Base-by-base conservation (phyloP, 805 yeast species). In the Spathaspora sp. region DNA sequence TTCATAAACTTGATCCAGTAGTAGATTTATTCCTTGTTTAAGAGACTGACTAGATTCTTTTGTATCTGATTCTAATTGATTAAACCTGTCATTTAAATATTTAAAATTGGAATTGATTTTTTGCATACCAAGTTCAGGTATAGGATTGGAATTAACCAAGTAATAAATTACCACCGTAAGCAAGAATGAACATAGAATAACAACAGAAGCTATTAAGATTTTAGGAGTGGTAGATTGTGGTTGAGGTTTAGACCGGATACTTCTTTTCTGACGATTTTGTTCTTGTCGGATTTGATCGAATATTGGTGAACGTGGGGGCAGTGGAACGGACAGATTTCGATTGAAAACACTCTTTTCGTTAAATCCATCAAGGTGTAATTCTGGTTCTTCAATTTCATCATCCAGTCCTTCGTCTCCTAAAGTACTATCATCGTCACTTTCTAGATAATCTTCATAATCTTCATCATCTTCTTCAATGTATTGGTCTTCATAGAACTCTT, bases 381-480 rank as follows among this genome's bases (percentile, higher is more conserved):
- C 42, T 16, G 45, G 39, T 32, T 47, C 49, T 23, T 46, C 42
- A 32, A 45, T 18, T 17, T 46, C 52, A 19, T 52, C 51, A 42
- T 42, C 43, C 17, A 14, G 23, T 23, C 6, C 3, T 23, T 23
- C 26, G 35, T 44, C 12, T n/a, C 39, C 48, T 16, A 38, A 31
- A 16, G 47, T 54, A n/a, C n/a, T n/a, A 23, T 23, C 26, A 12
- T 35, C 14, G 32, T 29, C 40, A 35, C 40, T 35, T n/a, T 35
- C 40, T 35, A 23, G 17, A 17, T 35, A 43, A 47, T 52, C 49
- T 23, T 50, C 56, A 17, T 35, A 43, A 47, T 52, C 49, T 23
- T 50, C 56, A 39, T 52, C 55, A 5, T 45, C 55, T 9, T 44
- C 55, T 10, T 55, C 59, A 16, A 47, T 50, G 12, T 57, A 53